A percentile compares a stretch with the other conserved stretches of the same genome.
phyloP scores from a whole-genome alignment of 108 stramenopile species.

The Nitzschia sp. region DNA sequence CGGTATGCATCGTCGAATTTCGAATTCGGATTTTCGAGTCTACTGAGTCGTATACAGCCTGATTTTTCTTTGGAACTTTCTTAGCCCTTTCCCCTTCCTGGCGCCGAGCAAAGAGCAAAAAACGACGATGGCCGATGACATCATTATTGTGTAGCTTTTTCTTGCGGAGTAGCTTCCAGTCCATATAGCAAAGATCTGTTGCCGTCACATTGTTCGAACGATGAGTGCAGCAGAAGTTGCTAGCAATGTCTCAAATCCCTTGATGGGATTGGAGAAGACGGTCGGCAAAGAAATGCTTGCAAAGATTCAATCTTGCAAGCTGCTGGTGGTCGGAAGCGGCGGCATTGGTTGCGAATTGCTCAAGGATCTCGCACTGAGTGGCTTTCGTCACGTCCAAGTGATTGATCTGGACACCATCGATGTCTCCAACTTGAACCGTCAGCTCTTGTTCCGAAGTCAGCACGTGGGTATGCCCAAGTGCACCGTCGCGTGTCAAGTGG shows the following conservation, averaged over 20 bases:
- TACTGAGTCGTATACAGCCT: no score
- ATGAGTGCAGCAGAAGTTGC: neutral
- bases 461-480: constrained; percentile 89
- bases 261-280: constrained; percentile 39
- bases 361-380: constrained; percentile 94
- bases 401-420: constrained; percentile 99
- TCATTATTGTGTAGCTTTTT: no score
- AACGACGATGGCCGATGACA: no score
- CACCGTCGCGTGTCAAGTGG: constrained; percentile 75
- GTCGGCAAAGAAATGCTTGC: constrained; percentile 36
- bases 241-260: constrained; percentile 14
- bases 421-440: constrained; percentile 98
- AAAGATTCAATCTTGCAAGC: constrained; percentile 19
- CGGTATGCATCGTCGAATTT: no score
- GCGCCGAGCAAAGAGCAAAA: no score
- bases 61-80: no score
- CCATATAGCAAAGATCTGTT: no score
- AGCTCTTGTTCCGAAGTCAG: constrained; percentile 87
- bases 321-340: constrained; percentile 32
- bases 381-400: constrained; percentile 89
- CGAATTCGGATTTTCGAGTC: no score
- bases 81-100: no score
- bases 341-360: constrained; percentile 98
- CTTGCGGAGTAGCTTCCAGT: no score
- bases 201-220: no score